Evolutionary conservation across 2,329 filamentous ascomycete genomes (phyloP).

Genomic region (Scedosporium boydii): DNA sequence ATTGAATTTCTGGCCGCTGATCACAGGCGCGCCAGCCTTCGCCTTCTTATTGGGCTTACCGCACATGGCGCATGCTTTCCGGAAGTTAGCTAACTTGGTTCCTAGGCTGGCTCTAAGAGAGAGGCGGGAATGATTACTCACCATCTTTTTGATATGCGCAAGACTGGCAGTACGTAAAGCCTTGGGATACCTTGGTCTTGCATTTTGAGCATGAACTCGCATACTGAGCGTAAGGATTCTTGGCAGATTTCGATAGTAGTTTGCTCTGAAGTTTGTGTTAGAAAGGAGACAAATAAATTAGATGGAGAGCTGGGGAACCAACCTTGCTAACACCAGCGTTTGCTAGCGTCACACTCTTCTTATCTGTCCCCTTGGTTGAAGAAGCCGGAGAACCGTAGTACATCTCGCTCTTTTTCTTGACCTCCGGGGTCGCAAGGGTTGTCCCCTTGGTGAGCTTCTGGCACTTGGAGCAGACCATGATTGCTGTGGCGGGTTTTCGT

Average conservation of each 20-base stretch:
- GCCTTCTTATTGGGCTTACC: constrained; percentile 47
- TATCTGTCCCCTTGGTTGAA: constrained; percentile 26
- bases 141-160: constrained; percentile 55
- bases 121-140: constrained; percentile 21
- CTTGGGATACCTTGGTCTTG: constrained; percentile 55
- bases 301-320: constrained; percentile 5
- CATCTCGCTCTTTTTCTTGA: constrained; percentile 59
- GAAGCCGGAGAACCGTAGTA: constrained; percentile 51
- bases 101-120: neutral
- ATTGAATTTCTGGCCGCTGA: constrained; percentile 54
- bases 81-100: neutral
- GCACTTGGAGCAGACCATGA: constrained; percentile 57
- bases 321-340: constrained; percentile 52
- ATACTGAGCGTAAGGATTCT: constrained; percentile 58
- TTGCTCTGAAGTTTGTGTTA: constrained; percentile 40
- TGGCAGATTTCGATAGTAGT: constrained; percentile 52
- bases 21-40: constrained; percentile 38
- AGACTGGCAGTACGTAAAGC: constrained; percentile 49
- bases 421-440: constrained; percentile 49
- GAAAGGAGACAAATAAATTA: neutral
- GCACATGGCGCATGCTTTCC: constrained; percentile 55
- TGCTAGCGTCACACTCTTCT: constrained; percentile 44
- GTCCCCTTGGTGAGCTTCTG: constrained; percentile 49
- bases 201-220: constrained; percentile 51
- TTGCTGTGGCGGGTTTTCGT: neutral